Percentiles rank a stretch among this genome's conserved stretches.
Evolutionary conservation across 768 basidiomycete genomes (phyloP).

Genomic region (Pleurotus citrinopileatus): DNA sequence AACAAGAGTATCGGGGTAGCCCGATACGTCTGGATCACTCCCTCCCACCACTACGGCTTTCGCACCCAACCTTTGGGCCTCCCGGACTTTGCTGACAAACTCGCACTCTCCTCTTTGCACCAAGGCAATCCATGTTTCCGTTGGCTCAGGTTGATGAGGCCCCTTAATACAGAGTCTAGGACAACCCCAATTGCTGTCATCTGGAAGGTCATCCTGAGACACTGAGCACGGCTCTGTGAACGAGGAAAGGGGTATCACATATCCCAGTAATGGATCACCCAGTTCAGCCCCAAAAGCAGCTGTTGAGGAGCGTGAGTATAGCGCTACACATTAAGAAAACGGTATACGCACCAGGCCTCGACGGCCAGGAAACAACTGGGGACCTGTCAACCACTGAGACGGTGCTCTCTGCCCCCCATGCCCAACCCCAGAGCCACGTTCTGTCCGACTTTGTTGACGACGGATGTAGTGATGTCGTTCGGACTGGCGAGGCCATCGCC

Average conservation of each 20-base stretch:
- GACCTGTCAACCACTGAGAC: constrained; percentile 77
- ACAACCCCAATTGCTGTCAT: constrained; percentile 54
- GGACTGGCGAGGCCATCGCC: constrained; percentile 25
- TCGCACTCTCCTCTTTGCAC: constrained; percentile 88
- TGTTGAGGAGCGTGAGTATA: constrained; percentile 20
- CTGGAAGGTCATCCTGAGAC: constrained; percentile 15
- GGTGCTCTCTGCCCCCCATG: constrained; percentile 65
- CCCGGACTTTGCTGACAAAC: constrained; percentile 85
- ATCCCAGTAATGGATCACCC: constrained; percentile 62
- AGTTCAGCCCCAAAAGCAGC: constrained; percentile 80
- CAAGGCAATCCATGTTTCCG: constrained; percentile 86
- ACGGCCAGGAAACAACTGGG: constrained; percentile 67
- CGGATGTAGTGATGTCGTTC: constrained; percentile 20
- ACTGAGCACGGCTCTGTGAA: constrained; percentile 54
- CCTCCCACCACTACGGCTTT: constrained; percentile 93
- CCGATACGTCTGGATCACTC: constrained; percentile 59
- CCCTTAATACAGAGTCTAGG: constrained; percentile 63
- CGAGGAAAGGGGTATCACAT: constrained; percentile 68
- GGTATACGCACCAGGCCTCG: constrained; percentile 48
- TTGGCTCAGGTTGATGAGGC: constrained; percentile 49
- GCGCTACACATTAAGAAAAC: constrained; percentile 2
- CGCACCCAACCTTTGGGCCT: constrained; percentile 74
- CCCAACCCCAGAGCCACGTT: constrained; percentile 61
- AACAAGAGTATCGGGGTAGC: constrained; percentile 72
- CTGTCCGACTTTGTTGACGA: constrained; percentile 47